These are phyloP conservation scores for Plasmodium blacklocki DNA, from an alignment of 169 alveolate genomes.

Conservation along the genomic window DNA sequence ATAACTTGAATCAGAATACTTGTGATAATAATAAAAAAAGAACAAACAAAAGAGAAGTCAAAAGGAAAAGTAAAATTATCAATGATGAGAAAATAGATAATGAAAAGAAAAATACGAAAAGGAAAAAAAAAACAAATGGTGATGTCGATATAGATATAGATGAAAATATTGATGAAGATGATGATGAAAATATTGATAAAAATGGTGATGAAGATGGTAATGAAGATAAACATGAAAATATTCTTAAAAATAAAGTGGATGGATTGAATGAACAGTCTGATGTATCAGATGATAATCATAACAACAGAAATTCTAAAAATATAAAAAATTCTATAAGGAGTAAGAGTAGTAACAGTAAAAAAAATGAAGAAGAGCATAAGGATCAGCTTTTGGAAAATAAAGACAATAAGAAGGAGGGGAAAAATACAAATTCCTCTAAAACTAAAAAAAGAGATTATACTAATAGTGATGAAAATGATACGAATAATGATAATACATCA, in stretches of 20 bases:
- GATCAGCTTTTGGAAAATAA: not conserved
- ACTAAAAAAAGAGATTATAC: not conserved
- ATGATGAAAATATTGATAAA: not conserved
- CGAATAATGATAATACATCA: not conserved
- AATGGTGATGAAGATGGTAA: not conserved
- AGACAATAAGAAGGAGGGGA: not conserved
- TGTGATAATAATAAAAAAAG: not conserved
- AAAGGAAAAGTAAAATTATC: not conserved
- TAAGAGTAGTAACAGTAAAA: not conserved
- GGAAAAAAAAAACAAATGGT: not conserved
- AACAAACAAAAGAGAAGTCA: not conserved
- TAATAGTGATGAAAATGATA: not conserved
- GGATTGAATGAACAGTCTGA: not conserved
- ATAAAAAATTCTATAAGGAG: not conserved
- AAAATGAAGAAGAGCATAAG: not conserved
- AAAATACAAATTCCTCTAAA: not conserved
- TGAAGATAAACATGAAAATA: not conserved
- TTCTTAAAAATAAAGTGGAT: not conserved
- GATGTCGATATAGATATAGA: not conserved
- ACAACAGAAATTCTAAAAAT: not conserved
- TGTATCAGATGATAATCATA: not conserved
- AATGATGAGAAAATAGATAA: conserved; percentile 1
- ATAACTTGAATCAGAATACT: not conserved
- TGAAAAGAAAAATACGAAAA: not conserved
- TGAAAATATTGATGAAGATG: not conserved